Percentiles rank a stretch among this genome's conserved stretches.
These are phyloP conservation scores for Cladosporium oxysporum DNA, from an alignment of 2,329 filamentous ascomycete genomes.

Conservation along the genomic window DNA sequence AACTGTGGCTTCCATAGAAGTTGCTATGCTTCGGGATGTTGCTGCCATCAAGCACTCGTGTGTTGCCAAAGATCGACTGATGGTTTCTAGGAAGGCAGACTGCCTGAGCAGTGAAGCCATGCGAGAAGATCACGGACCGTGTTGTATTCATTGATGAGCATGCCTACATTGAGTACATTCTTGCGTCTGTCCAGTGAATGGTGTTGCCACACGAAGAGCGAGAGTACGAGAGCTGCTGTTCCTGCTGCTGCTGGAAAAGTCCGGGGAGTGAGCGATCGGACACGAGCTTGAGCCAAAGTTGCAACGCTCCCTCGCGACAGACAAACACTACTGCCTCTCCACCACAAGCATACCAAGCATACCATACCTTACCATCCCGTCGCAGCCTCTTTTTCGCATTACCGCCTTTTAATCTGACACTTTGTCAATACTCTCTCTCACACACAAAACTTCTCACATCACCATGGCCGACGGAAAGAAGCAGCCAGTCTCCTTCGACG, in stretches of 20 bases:
- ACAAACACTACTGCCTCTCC: background rate
- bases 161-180: background rate
- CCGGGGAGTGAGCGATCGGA: background rate
- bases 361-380: background rate
- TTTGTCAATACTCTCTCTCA: background rate
- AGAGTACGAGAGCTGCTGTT: background rate
- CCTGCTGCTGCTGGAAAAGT: background rate
- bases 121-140: background rate
- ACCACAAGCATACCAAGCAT: background rate
- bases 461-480: conserved; percentile 16
- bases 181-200: background rate
- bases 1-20: background rate
- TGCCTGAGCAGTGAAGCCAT: background rate
- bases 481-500: conserved; percentile 49
- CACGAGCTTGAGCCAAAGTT: background rate
- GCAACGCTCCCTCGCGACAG: background rate
- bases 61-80: background rate
- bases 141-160: background rate
- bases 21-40: background rate
- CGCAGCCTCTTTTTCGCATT: background rate
- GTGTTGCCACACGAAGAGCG: background rate
- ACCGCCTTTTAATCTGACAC: background rate
- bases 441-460: background rate
- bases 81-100: background rate
- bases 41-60: background rate